phyloP scores from a whole-genome alignment of 2,329 filamentous ascomycete genomes.

The Aspergillus flavus region DNA sequence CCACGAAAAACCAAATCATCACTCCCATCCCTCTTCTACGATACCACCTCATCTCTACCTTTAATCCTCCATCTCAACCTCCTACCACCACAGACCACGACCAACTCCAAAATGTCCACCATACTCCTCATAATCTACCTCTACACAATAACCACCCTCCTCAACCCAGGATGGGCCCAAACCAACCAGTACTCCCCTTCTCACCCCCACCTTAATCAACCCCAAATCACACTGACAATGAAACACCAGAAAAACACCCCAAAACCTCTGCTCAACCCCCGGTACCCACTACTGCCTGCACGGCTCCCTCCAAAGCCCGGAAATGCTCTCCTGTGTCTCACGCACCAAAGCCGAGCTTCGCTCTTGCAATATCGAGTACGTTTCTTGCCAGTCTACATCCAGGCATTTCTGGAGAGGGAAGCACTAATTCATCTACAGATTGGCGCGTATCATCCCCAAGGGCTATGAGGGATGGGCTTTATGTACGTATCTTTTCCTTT shows the following conservation, averaged over 20 bases:
- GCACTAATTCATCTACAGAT: constrained; percentile 8
- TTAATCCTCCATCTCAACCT: neutral
- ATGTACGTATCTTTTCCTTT: constrained; percentile 15
- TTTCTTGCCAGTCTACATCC: neutral
- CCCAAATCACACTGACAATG: neutral
- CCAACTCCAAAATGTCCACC: neutral
- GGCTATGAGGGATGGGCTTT: constrained; percentile 18
- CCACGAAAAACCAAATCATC: neutral
- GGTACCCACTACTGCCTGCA: constrained; percentile 22
- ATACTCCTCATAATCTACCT: neutral
- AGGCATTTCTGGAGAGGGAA: too few relatives aligned
- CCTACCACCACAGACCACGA: neutral
- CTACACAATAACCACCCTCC: neutral
- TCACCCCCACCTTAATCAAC: neutral
- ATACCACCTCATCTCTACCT: neutral
- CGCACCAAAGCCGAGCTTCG: constrained; percentile 14
- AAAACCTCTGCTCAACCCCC: constrained; percentile 22
- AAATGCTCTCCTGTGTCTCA: constrained; percentile 21
- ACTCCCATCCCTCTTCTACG: neutral
- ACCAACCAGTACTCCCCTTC: constrained; percentile 14
- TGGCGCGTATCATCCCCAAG: constrained; percentile 18
- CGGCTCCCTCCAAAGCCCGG: constrained; percentile 19
- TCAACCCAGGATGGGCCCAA: constrained; percentile 6
- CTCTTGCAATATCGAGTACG: constrained; percentile 25
- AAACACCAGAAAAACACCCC: constrained; percentile 17